Conservation (phyloP, 2,329 filamentous ascomycete species). For the Exophiala calicioides region DNA sequence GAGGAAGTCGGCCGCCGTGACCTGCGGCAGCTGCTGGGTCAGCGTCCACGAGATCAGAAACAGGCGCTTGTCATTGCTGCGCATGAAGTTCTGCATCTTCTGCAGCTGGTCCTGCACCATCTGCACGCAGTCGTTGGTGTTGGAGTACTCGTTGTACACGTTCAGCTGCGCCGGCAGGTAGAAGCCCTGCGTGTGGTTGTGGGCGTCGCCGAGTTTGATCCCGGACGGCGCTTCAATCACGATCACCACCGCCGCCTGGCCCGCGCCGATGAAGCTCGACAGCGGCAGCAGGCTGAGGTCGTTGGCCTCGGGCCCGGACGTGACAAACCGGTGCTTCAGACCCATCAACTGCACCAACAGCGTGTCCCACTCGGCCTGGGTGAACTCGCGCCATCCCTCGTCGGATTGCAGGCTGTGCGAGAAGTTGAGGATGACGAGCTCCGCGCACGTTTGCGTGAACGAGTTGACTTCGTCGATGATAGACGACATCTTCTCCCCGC, state of each 20-base stretch:
- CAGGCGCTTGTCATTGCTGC: constrained; percentile 11
- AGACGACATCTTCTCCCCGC: constrained; percentile 47
- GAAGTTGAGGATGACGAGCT: constrained; percentile 52
- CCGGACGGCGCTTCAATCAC: constrained; percentile 36
- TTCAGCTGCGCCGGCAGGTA: constrained; percentile 38
- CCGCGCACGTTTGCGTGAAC: constrained; percentile 48
- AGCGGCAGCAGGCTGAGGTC: constrained; percentile 38
- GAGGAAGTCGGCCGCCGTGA: background rate
- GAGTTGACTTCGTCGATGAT: constrained; percentile 48
- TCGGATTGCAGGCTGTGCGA: constrained; percentile 48
- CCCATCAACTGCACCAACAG: constrained; percentile 46
- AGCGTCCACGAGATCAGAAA: constrained; percentile 26
- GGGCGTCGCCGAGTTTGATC: constrained; percentile 34
- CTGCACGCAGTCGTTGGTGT: constrained; percentile 34
- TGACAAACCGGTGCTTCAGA: constrained; percentile 45
- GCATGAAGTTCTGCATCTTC: constrained; percentile 33
- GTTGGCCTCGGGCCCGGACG: constrained; percentile 30
- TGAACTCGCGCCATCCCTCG: constrained; percentile 41
- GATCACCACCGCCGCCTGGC: constrained; percentile 39
- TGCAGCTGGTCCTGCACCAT: constrained; percentile 42
- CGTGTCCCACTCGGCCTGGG: constrained; percentile 41
- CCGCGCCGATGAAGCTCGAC: constrained; percentile 39
- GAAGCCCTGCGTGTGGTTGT: constrained; percentile 38
- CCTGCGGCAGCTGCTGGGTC: background rate
- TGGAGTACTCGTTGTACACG: constrained; percentile 35